These are phyloP conservation scores for Chloroidium sp. DNA, from an alignment of 163 green algal species.

Conservation along the genomic window DNA sequence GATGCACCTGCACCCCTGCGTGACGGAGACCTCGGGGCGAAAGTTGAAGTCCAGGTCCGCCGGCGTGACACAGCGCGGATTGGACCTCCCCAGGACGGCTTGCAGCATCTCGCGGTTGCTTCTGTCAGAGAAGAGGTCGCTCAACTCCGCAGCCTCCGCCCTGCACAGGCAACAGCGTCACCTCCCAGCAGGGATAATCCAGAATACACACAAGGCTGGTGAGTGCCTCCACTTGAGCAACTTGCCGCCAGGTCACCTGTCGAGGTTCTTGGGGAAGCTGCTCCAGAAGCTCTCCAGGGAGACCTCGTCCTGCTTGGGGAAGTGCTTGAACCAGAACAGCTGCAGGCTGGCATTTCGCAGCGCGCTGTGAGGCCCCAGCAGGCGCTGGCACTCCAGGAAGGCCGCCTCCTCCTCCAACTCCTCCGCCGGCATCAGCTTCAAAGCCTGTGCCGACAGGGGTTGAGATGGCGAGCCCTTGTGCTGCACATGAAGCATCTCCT, in stretches of 20 bases:
- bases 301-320: not conserved
- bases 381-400: not conserved
- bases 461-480: not conserved
- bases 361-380: not conserved
- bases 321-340: constrained; percentile 2
- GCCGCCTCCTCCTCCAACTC: not conserved
- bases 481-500: not conserved
- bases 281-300: constrained; percentile 3
- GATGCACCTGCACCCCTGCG: too few relatives aligned
- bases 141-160: not conserved
- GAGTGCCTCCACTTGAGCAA: not conserved
- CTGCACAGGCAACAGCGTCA: not conserved
- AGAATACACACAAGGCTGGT: not conserved
- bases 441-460: not conserved
- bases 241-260: not conserved
- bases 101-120: not conserved
- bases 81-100: not conserved
- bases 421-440: constrained; percentile 3
- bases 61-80: too few relatives aligned
- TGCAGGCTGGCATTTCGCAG: constrained; percentile 1
- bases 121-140: not conserved
- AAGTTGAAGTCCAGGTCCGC: too few relatives aligned
- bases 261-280: constrained; percentile 4
- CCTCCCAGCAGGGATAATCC: not conserved
- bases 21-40: too few relatives aligned